Evolutionary conservation across 2,329 filamentous ascomycete genomes (phyloP).

Genomic region (Amphichorda felina): DNA sequence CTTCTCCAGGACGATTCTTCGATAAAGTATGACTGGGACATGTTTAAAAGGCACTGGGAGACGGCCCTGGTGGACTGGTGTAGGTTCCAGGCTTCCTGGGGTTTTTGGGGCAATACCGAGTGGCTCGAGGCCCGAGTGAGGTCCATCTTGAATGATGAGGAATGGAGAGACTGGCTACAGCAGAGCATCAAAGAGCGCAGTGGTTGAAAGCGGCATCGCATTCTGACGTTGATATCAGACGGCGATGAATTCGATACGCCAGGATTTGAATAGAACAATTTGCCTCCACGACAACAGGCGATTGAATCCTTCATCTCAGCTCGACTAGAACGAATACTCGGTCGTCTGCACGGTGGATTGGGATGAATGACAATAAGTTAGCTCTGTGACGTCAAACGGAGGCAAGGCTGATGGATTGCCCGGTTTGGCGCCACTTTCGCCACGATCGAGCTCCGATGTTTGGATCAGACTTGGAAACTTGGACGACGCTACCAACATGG

Average conservation of each 20-base stretch:
- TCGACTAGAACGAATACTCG: background rate
- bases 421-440: background rate
- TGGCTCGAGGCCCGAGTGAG: constrained; percentile 45
- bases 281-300: background rate
- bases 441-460: background rate
- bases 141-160: constrained; percentile 29
- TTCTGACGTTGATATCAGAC: no score
- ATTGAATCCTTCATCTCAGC: background rate
- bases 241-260: no score
- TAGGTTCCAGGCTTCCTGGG: constrained; percentile 47
- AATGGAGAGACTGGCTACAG: constrained; percentile 32
- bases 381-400: background rate
- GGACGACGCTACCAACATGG: background rate
- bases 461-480: constrained; percentile 1
- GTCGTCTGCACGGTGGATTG: no score
- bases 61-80: constrained; percentile 57
- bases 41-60: constrained; percentile 51
- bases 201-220: no score
- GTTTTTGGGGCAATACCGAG: constrained; percentile 47
- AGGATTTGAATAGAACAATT: background rate
- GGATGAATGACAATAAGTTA: no score
- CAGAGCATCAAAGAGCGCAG: background rate
- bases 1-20: constrained; percentile 11
- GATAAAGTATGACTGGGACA: constrained; percentile 36
- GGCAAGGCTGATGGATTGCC: background rate